Evolutionary conservation across 192 early-diverging fungal species (phyloP).

Genomic region (Coemansia sp.): DNA sequence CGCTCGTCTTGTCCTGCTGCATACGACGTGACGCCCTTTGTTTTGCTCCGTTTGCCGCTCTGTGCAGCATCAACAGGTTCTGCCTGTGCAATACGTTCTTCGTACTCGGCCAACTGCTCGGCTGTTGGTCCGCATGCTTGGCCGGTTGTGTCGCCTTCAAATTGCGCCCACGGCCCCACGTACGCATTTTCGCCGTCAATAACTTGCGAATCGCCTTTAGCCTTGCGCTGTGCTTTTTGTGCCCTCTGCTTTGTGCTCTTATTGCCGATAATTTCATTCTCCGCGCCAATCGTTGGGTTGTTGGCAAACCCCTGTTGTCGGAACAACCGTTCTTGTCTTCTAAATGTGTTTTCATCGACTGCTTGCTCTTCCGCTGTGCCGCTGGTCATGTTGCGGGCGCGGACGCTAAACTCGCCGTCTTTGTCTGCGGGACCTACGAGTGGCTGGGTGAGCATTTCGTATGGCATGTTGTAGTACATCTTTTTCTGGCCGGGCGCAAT

Average conservation of each 20-base stretch:
- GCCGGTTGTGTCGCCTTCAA: slow-evolving; percentile 76
- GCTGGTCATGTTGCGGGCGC: slow-evolving; percentile 2
- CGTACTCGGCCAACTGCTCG: slow-evolving; percentile 53
- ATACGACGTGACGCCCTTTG: neutral
- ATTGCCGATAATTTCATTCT: slow-evolving; percentile 60
- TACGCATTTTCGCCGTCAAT: slow-evolving; percentile 77
- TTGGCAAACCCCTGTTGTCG: slow-evolving; percentile 75
- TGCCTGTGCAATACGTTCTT: slow-evolving; percentile 18
- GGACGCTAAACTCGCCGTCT: slow-evolving; percentile 25
- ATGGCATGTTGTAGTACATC: slow-evolving; percentile 26
- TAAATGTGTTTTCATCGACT: slow-evolving; percentile 57
- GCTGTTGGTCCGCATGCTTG: slow-evolving; percentile 57
- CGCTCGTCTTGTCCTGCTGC: slow-evolving; percentile 65
- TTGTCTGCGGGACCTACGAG: slow-evolving; percentile 25
- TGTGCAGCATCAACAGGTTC: slow-evolving; percentile 1
- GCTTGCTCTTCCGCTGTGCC: slow-evolving; percentile 35
- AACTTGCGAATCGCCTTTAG: slow-evolving; percentile 71
- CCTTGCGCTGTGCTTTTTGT: slow-evolving; percentile 60
- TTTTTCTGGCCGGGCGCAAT: slow-evolving; percentile 20
- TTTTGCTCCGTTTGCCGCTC: neutral
- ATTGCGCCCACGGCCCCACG: slow-evolving; percentile 94
- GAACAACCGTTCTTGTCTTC: slow-evolving; percentile 82
- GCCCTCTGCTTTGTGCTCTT: slow-evolving; percentile 41
- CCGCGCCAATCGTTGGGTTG: slow-evolving; percentile 65
- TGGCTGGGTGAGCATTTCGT: slow-evolving; percentile 30